Evolutionary conservation across 805 yeast genomes (phyloP).

Genomic region (Yamadazyma scolyti): DNA sequence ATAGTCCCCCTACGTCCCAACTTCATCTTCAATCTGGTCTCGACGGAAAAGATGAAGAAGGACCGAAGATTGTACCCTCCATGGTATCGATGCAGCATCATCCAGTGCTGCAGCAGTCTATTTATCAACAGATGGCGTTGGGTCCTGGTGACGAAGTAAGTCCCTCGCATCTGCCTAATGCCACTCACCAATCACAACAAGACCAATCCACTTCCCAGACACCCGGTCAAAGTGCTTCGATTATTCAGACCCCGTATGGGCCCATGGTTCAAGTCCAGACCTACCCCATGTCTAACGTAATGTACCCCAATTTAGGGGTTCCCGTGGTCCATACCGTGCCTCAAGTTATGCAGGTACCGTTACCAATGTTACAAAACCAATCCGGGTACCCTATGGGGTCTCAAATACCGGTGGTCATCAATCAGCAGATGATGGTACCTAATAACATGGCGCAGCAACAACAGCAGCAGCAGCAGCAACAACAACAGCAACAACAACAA

Average conservation of each 20-base stretch:
- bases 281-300: constrained; percentile 9
- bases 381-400: constrained; percentile 1
- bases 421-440: too few species aligned
- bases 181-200: constrained; percentile 4
- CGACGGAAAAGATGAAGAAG: too few species aligned
- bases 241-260: constrained; percentile 24
- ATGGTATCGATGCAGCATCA: too few species aligned
- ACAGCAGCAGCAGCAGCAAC: too few species aligned
- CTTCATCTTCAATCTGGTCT: constrained; percentile 1
- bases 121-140: constrained; percentile 1
- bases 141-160: background rate
- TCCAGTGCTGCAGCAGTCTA: too few species aligned
- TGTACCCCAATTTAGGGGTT: constrained; percentile 12
- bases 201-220: constrained; percentile 6
- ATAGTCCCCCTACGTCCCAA: background rate
- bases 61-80: too few species aligned
- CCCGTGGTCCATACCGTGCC: constrained; percentile 13
- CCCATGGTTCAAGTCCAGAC: constrained; percentile 23
- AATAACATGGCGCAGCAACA: too few species aligned
- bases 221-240: constrained; percentile 6
- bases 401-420: constrained; percentile 1
- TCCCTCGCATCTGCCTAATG: background rate
- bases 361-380: constrained; percentile 11
- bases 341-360: constrained; percentile 13
- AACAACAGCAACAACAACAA: constrained; percentile 1